These are phyloP conservation scores for Porodaedalea pini DNA, from an alignment of 1,284 basidiomycete species.

Conservation along the genomic window DNA sequence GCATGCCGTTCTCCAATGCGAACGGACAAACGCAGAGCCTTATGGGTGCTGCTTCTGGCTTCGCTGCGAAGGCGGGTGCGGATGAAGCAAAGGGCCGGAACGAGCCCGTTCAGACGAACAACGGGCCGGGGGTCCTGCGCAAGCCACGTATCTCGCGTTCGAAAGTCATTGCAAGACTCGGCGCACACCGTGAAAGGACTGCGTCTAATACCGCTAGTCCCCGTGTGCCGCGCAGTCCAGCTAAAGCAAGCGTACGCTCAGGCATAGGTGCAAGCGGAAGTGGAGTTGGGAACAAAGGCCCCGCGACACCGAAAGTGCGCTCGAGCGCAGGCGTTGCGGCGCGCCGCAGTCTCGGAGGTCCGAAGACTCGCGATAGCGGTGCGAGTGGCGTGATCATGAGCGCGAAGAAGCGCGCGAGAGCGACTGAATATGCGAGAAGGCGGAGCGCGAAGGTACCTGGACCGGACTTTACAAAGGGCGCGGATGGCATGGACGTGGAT, in stretches of 20 bases:
- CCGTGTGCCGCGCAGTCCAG: not conserved
- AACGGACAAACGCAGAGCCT: slow-evolving; percentile 1
- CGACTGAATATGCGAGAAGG: slow-evolving; percentile 56
- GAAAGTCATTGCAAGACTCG: slow-evolving; percentile 69
- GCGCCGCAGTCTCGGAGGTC: slow-evolving; percentile 45
- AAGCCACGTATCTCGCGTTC: slow-evolving; percentile 75
- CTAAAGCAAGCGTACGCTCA: not conserved
- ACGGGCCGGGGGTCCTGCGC: slow-evolving; percentile 36
- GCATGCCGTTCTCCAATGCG: slow-evolving; percentile 4
- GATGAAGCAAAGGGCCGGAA: not conserved
- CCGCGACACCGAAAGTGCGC: slow-evolving; percentile 21
- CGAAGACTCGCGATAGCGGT: slow-evolving; percentile 29
- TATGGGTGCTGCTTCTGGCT: not conserved
- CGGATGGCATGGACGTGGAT: slow-evolving; percentile 18
- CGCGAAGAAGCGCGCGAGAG: slow-evolving; percentile 61
- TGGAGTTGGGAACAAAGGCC: not conserved
- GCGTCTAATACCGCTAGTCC: slow-evolving; percentile 26
- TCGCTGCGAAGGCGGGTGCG: not conserved
- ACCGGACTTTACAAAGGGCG: not conserved
- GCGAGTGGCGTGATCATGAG: slow-evolving; percentile 41
- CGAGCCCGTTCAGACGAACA: not conserved
- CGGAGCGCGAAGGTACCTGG: slow-evolving; percentile 24
- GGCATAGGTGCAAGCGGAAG: slow-evolving; percentile 10
- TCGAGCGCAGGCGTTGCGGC: slow-evolving; percentile 49
- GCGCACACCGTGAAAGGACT: slow-evolving; percentile 55